phyloP scores from a whole-genome alignment of 2,329 filamentous ascomycete genomes.

The Sclerotinia nivalis region DNA sequence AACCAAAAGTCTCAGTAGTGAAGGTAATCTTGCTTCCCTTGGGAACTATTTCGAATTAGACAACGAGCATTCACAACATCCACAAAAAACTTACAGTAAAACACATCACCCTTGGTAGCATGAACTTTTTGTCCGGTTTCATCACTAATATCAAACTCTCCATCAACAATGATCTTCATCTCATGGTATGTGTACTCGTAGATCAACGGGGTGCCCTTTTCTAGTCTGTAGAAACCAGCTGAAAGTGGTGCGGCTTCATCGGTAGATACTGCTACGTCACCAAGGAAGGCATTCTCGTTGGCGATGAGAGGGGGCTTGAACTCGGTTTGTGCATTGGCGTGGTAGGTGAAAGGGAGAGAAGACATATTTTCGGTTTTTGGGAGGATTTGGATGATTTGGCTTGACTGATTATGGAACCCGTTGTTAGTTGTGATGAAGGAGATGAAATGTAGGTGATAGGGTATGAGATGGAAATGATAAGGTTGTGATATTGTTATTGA shows the following conservation, averaged over 20 bases:
- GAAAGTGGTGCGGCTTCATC: constrained; percentile 57
- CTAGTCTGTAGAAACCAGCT: constrained; percentile 61
- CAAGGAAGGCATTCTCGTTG: constrained; percentile 63
- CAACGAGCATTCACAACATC: background rate
- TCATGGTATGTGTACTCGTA: constrained; percentile 66
- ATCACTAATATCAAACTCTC: constrained; percentile 60
- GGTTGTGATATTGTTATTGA: background rate
- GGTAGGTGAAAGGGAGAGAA: constrained; percentile 45
- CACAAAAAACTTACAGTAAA: constrained; percentile 49
- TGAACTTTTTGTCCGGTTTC: constrained; percentile 59
- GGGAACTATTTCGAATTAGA: constrained; percentile 35
- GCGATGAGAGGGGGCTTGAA: constrained; percentile 63
- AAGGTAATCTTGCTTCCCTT: constrained; percentile 43
- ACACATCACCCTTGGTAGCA: constrained; percentile 60
- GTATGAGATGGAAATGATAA: background rate
- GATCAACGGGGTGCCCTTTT: constrained; percentile 61
- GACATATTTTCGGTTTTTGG: constrained; percentile 30
- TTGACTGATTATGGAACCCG: constrained; percentile 41
- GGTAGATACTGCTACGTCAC: constrained; percentile 52
- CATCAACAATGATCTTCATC: constrained; percentile 68
- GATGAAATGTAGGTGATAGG: background rate
- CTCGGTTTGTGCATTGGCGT: constrained; percentile 52
- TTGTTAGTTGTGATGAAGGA: constrained; percentile 33
- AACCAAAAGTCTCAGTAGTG: constrained; percentile 40
- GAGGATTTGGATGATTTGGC: constrained; percentile 31